Percentiles rank a stretch among this genome's conserved stretches.
Evolutionary conservation across 768 basidiomycete species (phyloP).

Genomic region (Pleurotus sapidus): DNA sequence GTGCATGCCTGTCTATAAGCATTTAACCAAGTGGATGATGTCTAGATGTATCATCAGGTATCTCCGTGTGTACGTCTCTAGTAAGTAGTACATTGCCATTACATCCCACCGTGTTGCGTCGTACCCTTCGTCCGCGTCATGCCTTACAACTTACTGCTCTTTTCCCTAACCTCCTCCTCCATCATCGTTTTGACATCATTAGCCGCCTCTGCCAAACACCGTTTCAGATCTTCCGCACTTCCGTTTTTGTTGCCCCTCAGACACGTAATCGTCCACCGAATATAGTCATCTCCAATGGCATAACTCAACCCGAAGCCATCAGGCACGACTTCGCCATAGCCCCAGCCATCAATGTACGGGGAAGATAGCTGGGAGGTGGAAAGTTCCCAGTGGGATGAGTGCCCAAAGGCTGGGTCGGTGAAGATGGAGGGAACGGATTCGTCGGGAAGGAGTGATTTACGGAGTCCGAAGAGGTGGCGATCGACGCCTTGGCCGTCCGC

Average conservation of each 20-base stretch:
- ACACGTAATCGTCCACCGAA: constrained; percentile 92
- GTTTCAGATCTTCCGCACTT: constrained; percentile 50
- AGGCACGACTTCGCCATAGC: constrained; percentile 93
- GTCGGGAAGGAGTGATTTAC: constrained; percentile 57
- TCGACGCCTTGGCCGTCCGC: constrained; percentile 95
- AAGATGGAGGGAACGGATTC: constrained; percentile 69
- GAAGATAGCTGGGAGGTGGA: constrained; percentile 87
- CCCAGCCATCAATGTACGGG: constrained; percentile 89
- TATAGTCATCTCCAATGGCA: constrained; percentile 77
- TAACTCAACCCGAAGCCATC: constrained; percentile 94
- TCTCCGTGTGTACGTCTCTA: no score
- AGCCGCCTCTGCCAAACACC: constrained; percentile 79
- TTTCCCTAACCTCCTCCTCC: constrained; percentile 55
- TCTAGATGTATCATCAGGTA: no score
- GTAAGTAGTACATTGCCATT: no score
- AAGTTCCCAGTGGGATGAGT: constrained; percentile 88
- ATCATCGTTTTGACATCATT: constrained; percentile 76
- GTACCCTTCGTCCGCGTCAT: constrained; percentile 27
- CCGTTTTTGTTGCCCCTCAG: constrained; percentile 32
- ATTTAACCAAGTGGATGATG: no score
- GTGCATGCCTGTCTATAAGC: no score
- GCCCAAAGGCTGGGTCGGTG: constrained; percentile 63
- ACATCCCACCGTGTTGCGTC: no score
- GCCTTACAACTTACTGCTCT: constrained; percentile 27
- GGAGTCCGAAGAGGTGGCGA: constrained; percentile 92